These are phyloP conservation scores for Phialemoniopsis sp. DNA, from an alignment of 2,329 filamentous ascomycete genomes.

Conservation along the genomic window DNA sequence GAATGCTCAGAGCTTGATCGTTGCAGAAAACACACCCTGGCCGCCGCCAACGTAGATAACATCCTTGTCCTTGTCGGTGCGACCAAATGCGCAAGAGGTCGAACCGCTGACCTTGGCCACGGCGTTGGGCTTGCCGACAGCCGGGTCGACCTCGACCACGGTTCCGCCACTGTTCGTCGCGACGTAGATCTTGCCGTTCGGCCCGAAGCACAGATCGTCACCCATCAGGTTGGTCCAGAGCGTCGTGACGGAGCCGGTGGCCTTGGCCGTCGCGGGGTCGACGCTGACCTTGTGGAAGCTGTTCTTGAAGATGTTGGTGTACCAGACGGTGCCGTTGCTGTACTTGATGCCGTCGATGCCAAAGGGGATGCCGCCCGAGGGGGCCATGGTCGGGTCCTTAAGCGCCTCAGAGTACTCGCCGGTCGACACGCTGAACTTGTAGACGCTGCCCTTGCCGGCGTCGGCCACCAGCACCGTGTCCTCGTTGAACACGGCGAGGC, in stretches of 20 bases:
- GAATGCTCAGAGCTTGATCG: slow-evolving; percentile 9
- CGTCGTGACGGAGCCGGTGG: slow-evolving; percentile 16
- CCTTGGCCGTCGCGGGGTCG: slow-evolving; percentile 18
- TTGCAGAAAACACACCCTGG: slow-evolving; percentile 17
- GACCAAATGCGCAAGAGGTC: slow-evolving; percentile 22
- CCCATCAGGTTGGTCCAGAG: slow-evolving; percentile 26
- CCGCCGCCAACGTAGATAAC: slow-evolving; percentile 20
- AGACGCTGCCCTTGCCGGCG: slow-evolving; percentile 20
- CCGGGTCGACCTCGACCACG: slow-evolving; percentile 23
- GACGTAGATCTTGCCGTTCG: slow-evolving; percentile 23
- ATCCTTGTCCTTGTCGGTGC: slow-evolving; percentile 20
- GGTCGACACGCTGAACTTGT: slow-evolving; percentile 17
- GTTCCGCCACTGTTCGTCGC: slow-evolving; percentile 22
- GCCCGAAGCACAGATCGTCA: slow-evolving; percentile 24
- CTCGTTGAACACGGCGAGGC: slow-evolving; percentile 21
- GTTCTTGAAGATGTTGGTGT: slow-evolving; percentile 29
- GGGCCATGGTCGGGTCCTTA: slow-evolving; percentile 21
- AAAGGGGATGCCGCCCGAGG: slow-evolving; percentile 21
- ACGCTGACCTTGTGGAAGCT: slow-evolving; percentile 24
- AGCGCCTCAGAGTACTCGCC: slow-evolving; percentile 17
- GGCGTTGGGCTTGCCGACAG: slow-evolving; percentile 15
- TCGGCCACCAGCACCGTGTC: slow-evolving; percentile 23
- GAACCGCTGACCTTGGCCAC: slow-evolving; percentile 19
- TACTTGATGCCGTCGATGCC: slow-evolving; percentile 27
- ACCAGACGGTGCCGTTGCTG: slow-evolving; percentile 21